Conservation (phyloP, 345 rosid genomes). For the Euphorbia peplus region DNA sequence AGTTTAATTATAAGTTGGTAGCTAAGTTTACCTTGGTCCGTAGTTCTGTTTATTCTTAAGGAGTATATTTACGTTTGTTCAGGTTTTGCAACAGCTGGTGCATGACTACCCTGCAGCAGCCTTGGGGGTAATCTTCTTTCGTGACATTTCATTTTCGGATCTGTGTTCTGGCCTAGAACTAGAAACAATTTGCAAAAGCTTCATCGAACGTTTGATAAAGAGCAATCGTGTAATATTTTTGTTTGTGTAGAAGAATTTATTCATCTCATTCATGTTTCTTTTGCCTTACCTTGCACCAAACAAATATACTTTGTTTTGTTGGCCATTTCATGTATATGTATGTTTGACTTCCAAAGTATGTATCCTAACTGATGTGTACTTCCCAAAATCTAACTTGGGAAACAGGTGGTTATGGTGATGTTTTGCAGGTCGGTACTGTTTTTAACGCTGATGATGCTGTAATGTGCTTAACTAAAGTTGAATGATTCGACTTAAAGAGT, state of each 20-base stretch:
- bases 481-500: not conserved
- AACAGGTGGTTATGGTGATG: not conserved
- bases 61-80: constrained; percentile 44
- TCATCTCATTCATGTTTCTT: not conserved
- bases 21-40: no score
- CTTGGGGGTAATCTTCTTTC: constrained; percentile 44
- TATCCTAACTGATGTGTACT: no score
- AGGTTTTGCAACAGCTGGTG: constrained; percentile 42
- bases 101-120: constrained; percentile 39
- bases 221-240: not conserved
- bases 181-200: not conserved
- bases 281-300: not conserved
- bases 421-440: constrained; percentile 52
- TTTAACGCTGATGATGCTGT: constrained; percentile 43
- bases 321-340: not conserved
- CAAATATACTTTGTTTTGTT: not conserved
- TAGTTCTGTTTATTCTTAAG: no score
- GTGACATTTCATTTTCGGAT: no score
- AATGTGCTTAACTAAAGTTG: constrained; percentile 1
- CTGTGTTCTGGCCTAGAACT: not conserved
- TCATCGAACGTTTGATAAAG: not conserved
- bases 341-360: not conserved
- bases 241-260: not conserved
- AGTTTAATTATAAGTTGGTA: no score
- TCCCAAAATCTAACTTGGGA: not conserved